phyloP scores from a whole-genome alignment of 768 basidiomycete genomes.

The Russula virescens region DNA sequence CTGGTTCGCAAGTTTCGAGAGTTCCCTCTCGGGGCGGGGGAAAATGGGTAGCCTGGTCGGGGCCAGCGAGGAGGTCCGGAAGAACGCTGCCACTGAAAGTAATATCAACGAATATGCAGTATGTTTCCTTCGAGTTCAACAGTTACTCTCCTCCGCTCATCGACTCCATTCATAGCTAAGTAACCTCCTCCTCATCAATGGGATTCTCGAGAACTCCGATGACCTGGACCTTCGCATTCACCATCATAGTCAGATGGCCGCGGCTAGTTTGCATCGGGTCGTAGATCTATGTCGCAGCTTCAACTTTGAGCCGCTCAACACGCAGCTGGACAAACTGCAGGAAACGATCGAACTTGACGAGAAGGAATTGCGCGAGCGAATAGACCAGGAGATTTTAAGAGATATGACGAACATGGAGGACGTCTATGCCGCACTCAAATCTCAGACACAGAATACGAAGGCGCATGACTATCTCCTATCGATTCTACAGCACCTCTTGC shows the following conservation, averaged over 20 bases:
- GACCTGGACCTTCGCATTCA: conserved; percentile 84
- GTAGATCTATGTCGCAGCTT: conserved; percentile 64
- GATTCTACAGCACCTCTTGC: conserved; percentile 89
- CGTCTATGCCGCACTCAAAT: conserved; percentile 75
- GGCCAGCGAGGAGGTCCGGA: conserved; percentile 84
- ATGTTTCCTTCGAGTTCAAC: conserved; percentile 28
- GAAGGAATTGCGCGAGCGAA: conserved; percentile 57
- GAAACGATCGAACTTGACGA: conserved; percentile 69
- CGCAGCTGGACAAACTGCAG: conserved; percentile 57
- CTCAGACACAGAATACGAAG: conserved; percentile 70
- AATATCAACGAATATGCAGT: conserved; percentile 85
- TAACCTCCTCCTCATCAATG: conserved; percentile 70
- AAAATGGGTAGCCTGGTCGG: conserved; percentile 96
- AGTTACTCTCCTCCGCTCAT: not conserved
- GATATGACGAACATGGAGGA: conserved; percentile 80
- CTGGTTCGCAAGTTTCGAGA: conserved; percentile 84
- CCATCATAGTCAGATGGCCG: conserved; percentile 84
- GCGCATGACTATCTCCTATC: conserved; percentile 84
- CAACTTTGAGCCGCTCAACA: conserved; percentile 57
- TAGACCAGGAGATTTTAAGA: conserved; percentile 69
- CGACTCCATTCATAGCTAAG: conserved; percentile 40
- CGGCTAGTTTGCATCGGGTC: conserved; percentile 73
- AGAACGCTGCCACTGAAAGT: conserved; percentile 56
- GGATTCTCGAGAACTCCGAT: conserved; percentile 56
- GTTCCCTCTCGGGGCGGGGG: conserved; percentile 73